Conservation (phyloP, 2,329 filamentous ascomycete genomes). For the Seiridium unicorne region DNA sequence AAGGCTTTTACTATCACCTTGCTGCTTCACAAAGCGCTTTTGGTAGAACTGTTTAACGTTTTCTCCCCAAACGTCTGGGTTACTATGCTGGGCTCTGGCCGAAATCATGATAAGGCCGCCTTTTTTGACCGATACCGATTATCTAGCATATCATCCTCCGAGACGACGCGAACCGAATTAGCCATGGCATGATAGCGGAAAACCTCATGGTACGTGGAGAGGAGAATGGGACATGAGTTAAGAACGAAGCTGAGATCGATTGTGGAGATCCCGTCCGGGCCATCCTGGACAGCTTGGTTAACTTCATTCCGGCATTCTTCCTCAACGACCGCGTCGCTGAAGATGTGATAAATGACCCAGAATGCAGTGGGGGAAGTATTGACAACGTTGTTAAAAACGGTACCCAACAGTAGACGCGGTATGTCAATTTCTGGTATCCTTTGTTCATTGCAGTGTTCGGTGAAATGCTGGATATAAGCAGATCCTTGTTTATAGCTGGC, state of each 20-base stretch:
- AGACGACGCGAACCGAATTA: not conserved
- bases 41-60: not conserved
- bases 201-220: slow-evolving; percentile 10
- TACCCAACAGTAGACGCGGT: not conserved
- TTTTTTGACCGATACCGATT: not conserved
- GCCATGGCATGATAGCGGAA: slow-evolving; percentile 9
- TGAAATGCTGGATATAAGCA: slow-evolving; percentile 10
- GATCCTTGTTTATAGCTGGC: slow-evolving; percentile 12
- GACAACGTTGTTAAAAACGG: not conserved
- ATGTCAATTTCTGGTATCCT: not conserved
- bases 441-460: slow-evolving; percentile 7
- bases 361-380: not conserved
- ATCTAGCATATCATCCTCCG: not conserved
- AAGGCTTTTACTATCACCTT: not conserved
- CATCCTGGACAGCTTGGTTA: not conserved
- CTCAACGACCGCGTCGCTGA: not conserved
- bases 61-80: not conserved
- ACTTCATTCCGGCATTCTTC: slow-evolving; percentile 1
- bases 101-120: not conserved
- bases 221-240: slow-evolving; percentile 5
- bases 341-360: not conserved
- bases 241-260: slow-evolving; percentile 1
- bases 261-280: not conserved
- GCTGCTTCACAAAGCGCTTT: not conserved
- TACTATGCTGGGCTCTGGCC: not conserved